Evolutionary conservation across 1,284 basidiomycete genomes (phyloP).

Genomic region (Gomphus sp.): DNA sequence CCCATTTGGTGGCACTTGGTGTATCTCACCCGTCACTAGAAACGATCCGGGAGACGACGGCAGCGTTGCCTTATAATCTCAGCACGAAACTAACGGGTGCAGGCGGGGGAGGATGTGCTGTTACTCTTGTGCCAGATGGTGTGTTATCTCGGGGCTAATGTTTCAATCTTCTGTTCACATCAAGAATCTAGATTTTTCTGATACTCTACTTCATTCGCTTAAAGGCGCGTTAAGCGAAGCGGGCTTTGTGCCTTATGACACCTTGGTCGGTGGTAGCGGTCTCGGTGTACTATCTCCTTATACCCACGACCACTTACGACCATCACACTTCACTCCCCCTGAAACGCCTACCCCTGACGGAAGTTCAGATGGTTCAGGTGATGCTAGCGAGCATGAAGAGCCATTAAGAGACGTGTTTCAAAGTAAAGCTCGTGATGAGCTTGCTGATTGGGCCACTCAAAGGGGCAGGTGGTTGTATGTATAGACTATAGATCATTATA

Average conservation of each 20-base stretch:
- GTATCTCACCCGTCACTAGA: conserved; percentile 91
- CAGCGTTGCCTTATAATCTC: conserved; percentile 54
- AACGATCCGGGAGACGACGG: conserved; percentile 66
- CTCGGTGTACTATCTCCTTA: conserved; percentile 78
- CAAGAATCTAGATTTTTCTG: conserved; percentile 47
- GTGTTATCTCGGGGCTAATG: conserved; percentile 8
- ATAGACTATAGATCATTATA: conserved; percentile 22
- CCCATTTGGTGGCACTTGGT: conserved; percentile 78
- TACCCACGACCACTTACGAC: conserved; percentile 22
- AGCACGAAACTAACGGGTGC: conserved; percentile 98
- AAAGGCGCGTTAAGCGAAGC: conserved; percentile 48
- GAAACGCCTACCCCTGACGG: conserved; percentile 29
- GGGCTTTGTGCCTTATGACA: conserved; percentile 82
- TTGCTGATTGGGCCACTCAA: conserved; percentile 48
- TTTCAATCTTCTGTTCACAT: neutral
- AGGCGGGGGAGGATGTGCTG: conserved; percentile 97
- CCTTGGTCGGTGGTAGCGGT: conserved; percentile 88
- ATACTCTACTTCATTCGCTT: conserved; percentile 47
- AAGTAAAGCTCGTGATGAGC: conserved; percentile 31
- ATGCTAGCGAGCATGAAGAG: conserved; percentile 16
- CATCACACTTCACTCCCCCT: conserved; percentile 18
- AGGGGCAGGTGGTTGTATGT: conserved; percentile 61
- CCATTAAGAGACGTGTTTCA: conserved; percentile 42
- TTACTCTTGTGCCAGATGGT: conserved; percentile 90
- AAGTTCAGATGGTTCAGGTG: conserved; percentile 17